phyloP scores from a whole-genome alignment of 805 yeast species.

The Vanderwaltozyma verrucispora region DNA sequence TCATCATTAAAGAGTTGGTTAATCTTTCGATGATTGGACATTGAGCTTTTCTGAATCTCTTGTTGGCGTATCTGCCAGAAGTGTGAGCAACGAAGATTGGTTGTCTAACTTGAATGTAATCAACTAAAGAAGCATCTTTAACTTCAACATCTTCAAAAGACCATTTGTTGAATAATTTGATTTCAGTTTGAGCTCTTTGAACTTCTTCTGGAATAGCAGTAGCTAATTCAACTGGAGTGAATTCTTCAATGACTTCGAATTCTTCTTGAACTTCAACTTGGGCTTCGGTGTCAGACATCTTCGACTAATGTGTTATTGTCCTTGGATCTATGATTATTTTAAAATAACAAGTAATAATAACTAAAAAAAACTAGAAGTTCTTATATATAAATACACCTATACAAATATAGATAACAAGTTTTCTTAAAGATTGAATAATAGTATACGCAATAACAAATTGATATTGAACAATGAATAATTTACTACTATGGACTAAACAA shows the following conservation, averaged over 20 bases:
- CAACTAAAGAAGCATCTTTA: slow-evolving; percentile 95
- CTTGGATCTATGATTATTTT: slow-evolving; percentile 5
- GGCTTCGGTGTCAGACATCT: slow-evolving; percentile 81
- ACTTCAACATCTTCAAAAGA: slow-evolving; percentile 95
- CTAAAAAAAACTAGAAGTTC: background rate
- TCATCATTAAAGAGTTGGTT: slow-evolving; percentile 99
- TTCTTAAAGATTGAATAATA: too few species aligned
- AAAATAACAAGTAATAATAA: background rate
- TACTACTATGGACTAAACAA: too few species aligned
- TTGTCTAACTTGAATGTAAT: slow-evolving; percentile 95
- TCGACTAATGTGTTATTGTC: slow-evolving; percentile 14
- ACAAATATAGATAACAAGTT: too few species aligned
- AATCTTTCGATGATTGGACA: slow-evolving; percentile 99
- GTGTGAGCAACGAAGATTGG: slow-evolving; percentile 98
- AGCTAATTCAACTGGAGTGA: slow-evolving; percentile 66
- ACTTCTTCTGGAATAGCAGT: slow-evolving; percentile 95
- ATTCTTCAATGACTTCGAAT: slow-evolving; percentile 65
- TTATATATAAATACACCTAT: background rate
- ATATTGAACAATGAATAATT: too few species aligned
- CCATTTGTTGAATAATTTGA: slow-evolving; percentile 99
- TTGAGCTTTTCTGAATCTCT: slow-evolving; percentile 99
- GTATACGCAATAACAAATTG: too few species aligned
- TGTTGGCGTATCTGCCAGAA: slow-evolving; percentile 98
- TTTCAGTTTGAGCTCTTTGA: slow-evolving; percentile 90
- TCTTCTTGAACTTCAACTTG: slow-evolving; percentile 51